Evolutionary conservation across 495 filamentous ascomycete species (phyloP).

Genomic region (Neurospora africana): DNA sequence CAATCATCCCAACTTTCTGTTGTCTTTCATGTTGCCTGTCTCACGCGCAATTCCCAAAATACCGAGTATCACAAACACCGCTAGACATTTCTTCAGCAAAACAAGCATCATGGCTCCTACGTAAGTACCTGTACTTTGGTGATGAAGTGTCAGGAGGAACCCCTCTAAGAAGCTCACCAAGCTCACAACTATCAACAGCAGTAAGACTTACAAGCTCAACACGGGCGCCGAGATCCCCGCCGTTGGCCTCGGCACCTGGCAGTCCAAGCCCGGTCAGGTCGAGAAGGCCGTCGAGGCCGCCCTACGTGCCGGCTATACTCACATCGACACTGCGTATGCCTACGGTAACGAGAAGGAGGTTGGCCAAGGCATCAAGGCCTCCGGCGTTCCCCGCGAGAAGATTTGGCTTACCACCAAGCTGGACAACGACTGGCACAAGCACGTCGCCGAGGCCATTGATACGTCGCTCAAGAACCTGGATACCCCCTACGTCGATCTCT

Average conservation of each 20-base stretch:
- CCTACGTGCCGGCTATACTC: conserved; percentile 53
- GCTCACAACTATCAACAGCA: conserved; percentile 1
- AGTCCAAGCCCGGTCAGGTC: conserved; percentile 42
- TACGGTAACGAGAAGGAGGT: conserved; percentile 83
- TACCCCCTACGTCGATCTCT: conserved; percentile 72
- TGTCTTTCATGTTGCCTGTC: neutral
- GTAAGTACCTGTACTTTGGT: neutral
- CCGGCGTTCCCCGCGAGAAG: conserved; percentile 67
- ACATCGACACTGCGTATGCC: conserved; percentile 58
- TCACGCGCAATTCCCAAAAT: neutral
- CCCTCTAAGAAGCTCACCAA: neutral
- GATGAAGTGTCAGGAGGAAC: neutral
- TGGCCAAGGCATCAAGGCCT: conserved; percentile 67
- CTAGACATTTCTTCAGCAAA: neutral
- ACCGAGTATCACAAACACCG: neutral
- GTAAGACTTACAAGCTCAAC: conserved; percentile 65
- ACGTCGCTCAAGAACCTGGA: conserved; percentile 59
- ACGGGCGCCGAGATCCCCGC: conserved; percentile 71
- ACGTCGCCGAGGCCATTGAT: conserved; percentile 53
- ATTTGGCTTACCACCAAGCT: conserved; percentile 88
- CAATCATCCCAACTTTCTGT: neutral
- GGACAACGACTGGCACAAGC: conserved; percentile 71
- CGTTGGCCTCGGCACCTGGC: conserved; percentile 78
- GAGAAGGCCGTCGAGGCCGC: conserved; percentile 61
- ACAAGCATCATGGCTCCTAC: neutral